phyloP scores from a whole-genome alignment of 495 filamentous ascomycete genomes.

The Penicillium alfredii region DNA sequence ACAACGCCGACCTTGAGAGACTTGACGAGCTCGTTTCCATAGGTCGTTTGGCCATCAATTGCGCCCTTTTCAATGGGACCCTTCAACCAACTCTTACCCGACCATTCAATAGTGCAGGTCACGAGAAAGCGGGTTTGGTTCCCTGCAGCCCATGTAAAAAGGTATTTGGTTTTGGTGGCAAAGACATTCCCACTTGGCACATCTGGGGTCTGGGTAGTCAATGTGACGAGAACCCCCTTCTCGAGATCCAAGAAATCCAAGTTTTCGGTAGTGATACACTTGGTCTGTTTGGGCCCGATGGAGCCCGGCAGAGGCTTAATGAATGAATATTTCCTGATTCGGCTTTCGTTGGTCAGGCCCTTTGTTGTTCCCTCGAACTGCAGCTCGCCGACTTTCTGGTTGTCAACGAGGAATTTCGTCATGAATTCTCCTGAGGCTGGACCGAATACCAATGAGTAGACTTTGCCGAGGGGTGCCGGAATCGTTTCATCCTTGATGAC shows the following conservation, averaged over 20 bases:
- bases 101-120: slow-evolving; percentile 90
- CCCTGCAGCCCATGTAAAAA: slow-evolving; percentile 81
- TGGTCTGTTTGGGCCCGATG: slow-evolving; percentile 92
- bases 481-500: slow-evolving; percentile 79
- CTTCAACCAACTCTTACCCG: slow-evolving; percentile 97
- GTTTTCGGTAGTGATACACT: slow-evolving; percentile 81
- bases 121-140: slow-evolving; percentile 78
- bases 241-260: slow-evolving; percentile 82
- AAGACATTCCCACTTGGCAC: slow-evolving; percentile 94
- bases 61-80: slow-evolving; percentile 94
- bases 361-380: slow-evolving; percentile 75
- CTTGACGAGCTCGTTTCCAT: slow-evolving; percentile 69
- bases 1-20: slow-evolving; percentile 67
- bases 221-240: slow-evolving; percentile 70
- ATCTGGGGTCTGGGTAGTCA: slow-evolving; percentile 85
- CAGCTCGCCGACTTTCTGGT: slow-evolving; percentile 84
- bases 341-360: slow-evolving; percentile 66
- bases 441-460: slow-evolving; percentile 84
- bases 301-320: slow-evolving; percentile 82
- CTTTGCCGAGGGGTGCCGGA: slow-evolving; percentile 82
- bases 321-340: slow-evolving; percentile 71
- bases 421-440: slow-evolving; percentile 71
- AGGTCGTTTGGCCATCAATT: slow-evolving; percentile 79
- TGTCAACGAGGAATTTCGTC: slow-evolving; percentile 73
- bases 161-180: slow-evolving; percentile 85